Percentiles rank a stretch among this genome's conserved stretches.
Evolutionary conservation across 2,329 filamentous ascomycete genomes (phyloP).

Genomic region (Verticillium alfalfae): DNA sequence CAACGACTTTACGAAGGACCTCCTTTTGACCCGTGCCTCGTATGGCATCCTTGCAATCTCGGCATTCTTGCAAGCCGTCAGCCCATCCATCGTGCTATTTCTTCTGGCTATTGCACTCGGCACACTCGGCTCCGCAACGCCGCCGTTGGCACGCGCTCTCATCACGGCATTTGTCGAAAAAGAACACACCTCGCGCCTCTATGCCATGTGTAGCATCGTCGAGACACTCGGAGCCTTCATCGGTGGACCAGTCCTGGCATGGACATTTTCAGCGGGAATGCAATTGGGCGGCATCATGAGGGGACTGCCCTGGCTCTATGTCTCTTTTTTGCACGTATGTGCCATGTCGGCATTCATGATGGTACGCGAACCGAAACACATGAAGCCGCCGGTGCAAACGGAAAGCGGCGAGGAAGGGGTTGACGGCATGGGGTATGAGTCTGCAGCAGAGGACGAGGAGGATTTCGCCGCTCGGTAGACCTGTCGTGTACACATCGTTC

Average conservation of each 20-base stretch:
- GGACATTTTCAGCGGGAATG: constrained; percentile 29
- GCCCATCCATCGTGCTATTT: constrained; percentile 25
- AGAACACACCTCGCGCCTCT: constrained; percentile 31
- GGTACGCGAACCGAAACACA: constrained; percentile 24
- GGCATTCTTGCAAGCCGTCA: constrained; percentile 26
- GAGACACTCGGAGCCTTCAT: constrained; percentile 32
- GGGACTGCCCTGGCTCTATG: constrained; percentile 34
- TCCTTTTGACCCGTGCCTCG: constrained; percentile 26
- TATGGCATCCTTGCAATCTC: constrained; percentile 23
- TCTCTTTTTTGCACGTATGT: constrained; percentile 21
- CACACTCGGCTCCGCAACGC: constrained; percentile 30
- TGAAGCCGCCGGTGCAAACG: constrained; percentile 1
- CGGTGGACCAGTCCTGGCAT: constrained; percentile 32
- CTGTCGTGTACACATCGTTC: too few relatives aligned
- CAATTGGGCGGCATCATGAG: constrained; percentile 26
- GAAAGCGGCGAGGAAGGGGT: not conserved
- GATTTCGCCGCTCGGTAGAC: too few relatives aligned
- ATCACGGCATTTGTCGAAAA: constrained; percentile 30
- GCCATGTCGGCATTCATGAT: constrained; percentile 21
- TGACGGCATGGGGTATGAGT: constrained; percentile 2
- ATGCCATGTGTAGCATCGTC: constrained; percentile 32
- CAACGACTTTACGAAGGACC: constrained; percentile 28
- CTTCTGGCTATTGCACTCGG: constrained; percentile 28
- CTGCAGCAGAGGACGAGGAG: constrained; percentile 4
- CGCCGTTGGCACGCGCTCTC: constrained; percentile 31